Evolutionary conservation across 1,284 basidiomycete species (phyloP), one percentile per base, ranked within the genome.

Genomic region (Rhodotorula sp.): DNA sequence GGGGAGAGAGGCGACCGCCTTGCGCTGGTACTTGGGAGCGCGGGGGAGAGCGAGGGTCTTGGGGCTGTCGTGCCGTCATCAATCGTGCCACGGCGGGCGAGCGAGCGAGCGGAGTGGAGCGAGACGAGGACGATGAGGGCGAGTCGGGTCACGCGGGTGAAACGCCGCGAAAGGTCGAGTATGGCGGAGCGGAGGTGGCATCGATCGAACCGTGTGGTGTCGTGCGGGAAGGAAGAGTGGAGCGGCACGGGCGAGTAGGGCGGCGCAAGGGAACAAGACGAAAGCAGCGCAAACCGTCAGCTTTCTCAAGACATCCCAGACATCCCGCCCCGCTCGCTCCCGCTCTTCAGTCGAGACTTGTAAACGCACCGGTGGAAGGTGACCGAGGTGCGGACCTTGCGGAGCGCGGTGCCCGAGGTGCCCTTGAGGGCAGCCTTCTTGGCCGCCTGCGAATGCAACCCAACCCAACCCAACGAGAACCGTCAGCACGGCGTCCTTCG

Each of bases 401-500:
- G 89, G 77, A 86, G 80, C 65, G 87, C 85, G 81, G 90, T 88
- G 63, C 87, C 87, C 79, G 90, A 86, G 72, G 83, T 83, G 84
- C 94, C 95, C 83, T 93, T 92, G 74, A 97, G 87, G 71, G 90
- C 94, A 39, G 94, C 93, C 86, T 98, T 98, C 86, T 94, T 97
- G 70, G 94, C 94, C 64, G 89, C 85, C 85, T 93, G 91, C 93
- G 84, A n/a, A n/a, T n/a, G n/a, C n/a, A n/a, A n/a, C n/a, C n/a
- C 94, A 93, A 80, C 83, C 83, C 4, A 22, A 17, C 7, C 11
- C 7, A 49, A 1, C 24, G 20, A 10, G 22, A 24, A 52, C 52
- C 47, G 48, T 64, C 66, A 62, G 61, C 56, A 36, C 47, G 30
- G 22, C 27, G n/a, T 55, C 11, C 36, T 62, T 29, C n/a, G n/a